Evolutionary conservation across 805 yeast genomes (phyloP), one percentile per base, ranked within the genome.

Genomic region (Myxozyma udenii): DNA sequence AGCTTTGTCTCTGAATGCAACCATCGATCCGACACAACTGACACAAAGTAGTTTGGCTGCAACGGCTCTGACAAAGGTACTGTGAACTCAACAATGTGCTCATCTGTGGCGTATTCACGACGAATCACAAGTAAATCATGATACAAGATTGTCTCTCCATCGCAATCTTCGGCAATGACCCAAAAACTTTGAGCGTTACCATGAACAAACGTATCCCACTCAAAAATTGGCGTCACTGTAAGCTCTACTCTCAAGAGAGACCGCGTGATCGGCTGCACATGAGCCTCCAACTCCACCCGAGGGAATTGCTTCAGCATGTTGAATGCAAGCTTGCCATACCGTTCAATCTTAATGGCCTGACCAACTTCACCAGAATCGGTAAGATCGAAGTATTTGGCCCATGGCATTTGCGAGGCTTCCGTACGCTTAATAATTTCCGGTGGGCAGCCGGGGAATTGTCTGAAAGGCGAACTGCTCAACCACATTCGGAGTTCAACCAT

Each of bases 401-500:
- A 93, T 0, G 96, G 95, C 54, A 88, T 70, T 58, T 81, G 82
- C 0, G 95, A 84, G 19, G 82, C 77, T 66, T 93, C 98, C 0
- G 88, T 79, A 40, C 83, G 82, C 51, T 75, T 75, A 5, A 93
- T 77, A 3, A 90, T 76, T 50, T 84, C 93, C 0, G 58, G 50
- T 0, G 96, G 93, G 30, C 84, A 86, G n/a, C 68, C 64, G 0
- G 78, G 74, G 64, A 87, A 88, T 64, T 93, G 98, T 52, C 96
- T 74, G 49, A 93, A 78, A 0, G 98, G 96, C 0, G 95, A 80
- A 56, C 80, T 83, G 0, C 91, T 80, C 11, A 80, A 64, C 99
- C 99, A 95, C 71, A 87, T 75, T 45, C 95, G 71, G 50, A 72
- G 76, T 48, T 86, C 95, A 21, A 89, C 84, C 80, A 86, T 82